phyloP scores from a whole-genome alignment of 2,329 filamentous ascomycete genomes.

The Alternaria conjuncta region DNA sequence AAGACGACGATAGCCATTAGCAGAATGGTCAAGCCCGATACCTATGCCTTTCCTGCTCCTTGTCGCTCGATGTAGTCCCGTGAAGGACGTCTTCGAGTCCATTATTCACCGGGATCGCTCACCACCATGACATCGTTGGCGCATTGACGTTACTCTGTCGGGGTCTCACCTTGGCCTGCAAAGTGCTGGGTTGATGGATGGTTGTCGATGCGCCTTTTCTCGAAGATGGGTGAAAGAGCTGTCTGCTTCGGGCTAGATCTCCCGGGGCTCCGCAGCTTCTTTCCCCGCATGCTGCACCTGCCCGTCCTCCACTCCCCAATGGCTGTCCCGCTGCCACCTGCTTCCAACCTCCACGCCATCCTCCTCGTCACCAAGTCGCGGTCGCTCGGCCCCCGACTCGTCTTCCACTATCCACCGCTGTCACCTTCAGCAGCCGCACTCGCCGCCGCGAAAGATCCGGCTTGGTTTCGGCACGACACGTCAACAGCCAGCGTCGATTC shows the following conservation, averaged over 20 bases:
- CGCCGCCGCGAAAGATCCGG: slow-evolving; percentile 39
- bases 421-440: slow-evolving; percentile 45
- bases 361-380: slow-evolving; percentile 50
- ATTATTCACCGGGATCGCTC: too few species aligned
- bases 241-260: slow-evolving; percentile 23
- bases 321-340: slow-evolving; percentile 42
- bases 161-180: too few species aligned
- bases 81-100: too few species aligned
- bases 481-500: slow-evolving; percentile 45
- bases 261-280: slow-evolving; percentile 17
- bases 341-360: slow-evolving; percentile 49
- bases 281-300: slow-evolving; percentile 9
- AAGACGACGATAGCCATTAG: background rate
- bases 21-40: background rate
- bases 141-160: too few species aligned
- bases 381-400: slow-evolving; percentile 48
- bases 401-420: slow-evolving; percentile 52
- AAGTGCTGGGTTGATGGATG: background rate
- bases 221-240: background rate
- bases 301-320: slow-evolving; percentile 19
- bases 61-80: background rate
- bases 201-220: too few species aligned
- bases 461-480: slow-evolving; percentile 48
- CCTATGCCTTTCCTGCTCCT: background rate
- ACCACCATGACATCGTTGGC: too few species aligned